Base-by-base conservation (phyloP, 2,329 filamentous ascomycete genomes). In the Fusarium cicatricum region DNA sequence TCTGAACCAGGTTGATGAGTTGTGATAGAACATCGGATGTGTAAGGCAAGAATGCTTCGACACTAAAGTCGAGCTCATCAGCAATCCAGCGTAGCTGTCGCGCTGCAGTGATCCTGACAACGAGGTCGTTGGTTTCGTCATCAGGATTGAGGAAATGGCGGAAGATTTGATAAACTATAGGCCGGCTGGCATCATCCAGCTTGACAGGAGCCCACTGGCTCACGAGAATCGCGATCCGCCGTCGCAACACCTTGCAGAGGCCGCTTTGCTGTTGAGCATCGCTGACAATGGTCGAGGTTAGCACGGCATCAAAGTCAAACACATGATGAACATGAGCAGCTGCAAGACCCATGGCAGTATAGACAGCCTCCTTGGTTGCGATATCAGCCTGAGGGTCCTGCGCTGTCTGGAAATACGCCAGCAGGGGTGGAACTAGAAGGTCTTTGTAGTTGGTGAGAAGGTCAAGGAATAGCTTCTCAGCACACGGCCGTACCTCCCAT, bases 401-500 rank as follows among this genome's bases (percentile, higher is more conserved):
- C 49, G 92, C 90, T 8, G 86, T 87, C 62, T 89, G 83, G 72
- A 98, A 97, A 65, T 97, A 96, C 42, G 84, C 82, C 38, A 98
- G 79, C 23, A 99, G 78, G 14, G 92, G 92, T 39, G 89, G 85
- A 10, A 91, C 85, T 33, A 98, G 83, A 23, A 96, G 80, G 40
- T 88, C 80, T 75, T 95, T 97, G 82, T 91, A 96, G 76, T 96
- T 89, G 58, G 91, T 90, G 56, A 97, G 85, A 15, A 99, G 84
- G 68, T 97, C 93, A 64, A 97, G 82, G 74, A 98, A 97, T 12
- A 99, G 82, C 74, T 93, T 96, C 75, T 99, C 95, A 0, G 95
- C 89, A 71, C 94, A 98, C 3, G 93, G 91, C 28, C 94, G 87
- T 47, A 98, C 89, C 54, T 94, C 91, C 78, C 93, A 97, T 69